Evolutionary conservation across 2,329 filamentous ascomycete genomes (phyloP).

Genomic region (Sclerotinia spermophila): DNA sequence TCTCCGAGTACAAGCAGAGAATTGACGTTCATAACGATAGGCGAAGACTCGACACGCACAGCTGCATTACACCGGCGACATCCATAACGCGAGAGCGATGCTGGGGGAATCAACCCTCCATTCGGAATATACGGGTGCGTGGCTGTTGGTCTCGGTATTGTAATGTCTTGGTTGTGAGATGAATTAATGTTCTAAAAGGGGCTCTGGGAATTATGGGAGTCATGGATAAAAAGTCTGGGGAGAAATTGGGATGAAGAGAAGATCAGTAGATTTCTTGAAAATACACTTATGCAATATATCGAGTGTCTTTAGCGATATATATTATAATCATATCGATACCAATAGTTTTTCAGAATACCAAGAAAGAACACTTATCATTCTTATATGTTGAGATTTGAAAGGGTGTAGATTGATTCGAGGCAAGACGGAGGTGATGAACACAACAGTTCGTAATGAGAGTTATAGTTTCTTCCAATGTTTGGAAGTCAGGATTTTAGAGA

Average conservation of each 20-base stretch:
- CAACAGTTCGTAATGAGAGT: neutral
- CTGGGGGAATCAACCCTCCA: neutral
- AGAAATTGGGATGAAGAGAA: neutral
- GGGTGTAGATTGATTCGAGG: neutral
- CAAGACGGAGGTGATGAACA: neutral
- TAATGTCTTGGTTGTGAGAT: neutral
- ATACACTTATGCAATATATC: neutral
- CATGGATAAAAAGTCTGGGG: neutral
- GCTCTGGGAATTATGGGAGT: neutral
- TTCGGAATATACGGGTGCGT: neutral
- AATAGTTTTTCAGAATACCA: neutral
- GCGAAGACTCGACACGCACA: neutral
- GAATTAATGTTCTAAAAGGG: neutral
- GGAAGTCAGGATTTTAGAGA: neutral
- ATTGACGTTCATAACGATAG: neutral
- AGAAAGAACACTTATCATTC: neutral
- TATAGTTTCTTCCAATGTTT: neutral
- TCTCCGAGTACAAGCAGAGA: slow-evolving; percentile 25
- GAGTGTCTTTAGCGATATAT: neutral
- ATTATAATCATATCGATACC: neutral
- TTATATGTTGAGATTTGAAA: neutral
- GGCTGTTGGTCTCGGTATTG: neutral
- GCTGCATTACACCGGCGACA: neutral
- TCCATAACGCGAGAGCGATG: neutral
- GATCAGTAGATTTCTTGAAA: neutral